phyloP scores from a whole-genome alignment of 2,329 filamentous ascomycete species.

The Colletotrichum tropicale region DNA sequence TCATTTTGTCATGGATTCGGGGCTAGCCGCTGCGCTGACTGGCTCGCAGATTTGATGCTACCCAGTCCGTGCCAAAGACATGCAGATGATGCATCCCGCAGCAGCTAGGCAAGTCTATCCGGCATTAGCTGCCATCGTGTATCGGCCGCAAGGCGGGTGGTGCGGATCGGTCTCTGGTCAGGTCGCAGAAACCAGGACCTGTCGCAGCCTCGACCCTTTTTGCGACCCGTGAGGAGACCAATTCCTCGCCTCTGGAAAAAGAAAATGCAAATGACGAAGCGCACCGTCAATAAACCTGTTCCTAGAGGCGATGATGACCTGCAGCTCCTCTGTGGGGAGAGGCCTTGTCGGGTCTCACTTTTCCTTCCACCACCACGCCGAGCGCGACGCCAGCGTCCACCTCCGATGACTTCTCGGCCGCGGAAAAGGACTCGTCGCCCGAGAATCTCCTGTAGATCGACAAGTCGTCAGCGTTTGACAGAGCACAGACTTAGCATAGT shows the following conservation, averaged over 20 bases:
- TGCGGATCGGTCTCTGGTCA: slow-evolving; percentile 18
- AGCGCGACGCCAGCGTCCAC: slow-evolving; percentile 21
- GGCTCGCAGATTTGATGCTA: slow-evolving; percentile 18
- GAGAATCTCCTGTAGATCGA: slow-evolving; percentile 20
- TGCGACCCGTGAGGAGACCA: background rate
- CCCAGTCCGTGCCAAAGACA: slow-evolving; percentile 14
- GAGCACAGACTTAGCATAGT: background rate
- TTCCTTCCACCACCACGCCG: slow-evolving; percentile 23
- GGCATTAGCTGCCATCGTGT: slow-evolving; percentile 21
- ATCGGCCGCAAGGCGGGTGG: slow-evolving; percentile 20
- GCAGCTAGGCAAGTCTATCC: slow-evolving; percentile 21
- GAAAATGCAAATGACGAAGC: slow-evolving; percentile 17
- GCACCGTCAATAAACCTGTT: slow-evolving; percentile 7
- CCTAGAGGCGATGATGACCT: slow-evolving; percentile 21
- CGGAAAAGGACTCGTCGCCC: slow-evolving; percentile 22
- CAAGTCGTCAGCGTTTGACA: slow-evolving; percentile 7
- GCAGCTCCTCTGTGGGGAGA: slow-evolving; percentile 14
- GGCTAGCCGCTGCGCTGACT: slow-evolving; percentile 19
- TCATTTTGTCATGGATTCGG: slow-evolving; percentile 15
- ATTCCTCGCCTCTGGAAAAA: background rate
- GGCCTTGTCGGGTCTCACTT: slow-evolving; percentile 3
- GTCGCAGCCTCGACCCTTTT: slow-evolving; percentile 14
- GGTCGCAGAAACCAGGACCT: slow-evolving; percentile 9
- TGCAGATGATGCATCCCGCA: slow-evolving; percentile 22
- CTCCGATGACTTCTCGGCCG: slow-evolving; percentile 12